Evolutionary conservation across 257 asterid species (phyloP).

Genomic region (Primulina huaijiensis): DNA sequence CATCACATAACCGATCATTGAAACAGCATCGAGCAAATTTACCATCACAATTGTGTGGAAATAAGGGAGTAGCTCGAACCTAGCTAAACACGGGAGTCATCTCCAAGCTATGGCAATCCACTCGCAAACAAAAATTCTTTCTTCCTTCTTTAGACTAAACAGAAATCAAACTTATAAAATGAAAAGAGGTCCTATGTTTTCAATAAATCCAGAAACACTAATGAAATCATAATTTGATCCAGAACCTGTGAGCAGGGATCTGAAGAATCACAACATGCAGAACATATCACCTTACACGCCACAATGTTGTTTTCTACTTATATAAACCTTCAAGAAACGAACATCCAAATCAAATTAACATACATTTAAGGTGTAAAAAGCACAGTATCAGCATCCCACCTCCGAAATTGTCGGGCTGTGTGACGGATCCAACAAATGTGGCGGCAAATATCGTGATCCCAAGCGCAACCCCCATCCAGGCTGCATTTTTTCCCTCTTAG

Average conservation of each 20-base stretch:
- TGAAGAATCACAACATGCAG: not conserved
- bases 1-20: not conserved
- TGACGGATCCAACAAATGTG: constrained; percentile 78
- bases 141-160: not conserved
- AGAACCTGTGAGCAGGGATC: not conserved
- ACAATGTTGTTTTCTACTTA: not conserved
- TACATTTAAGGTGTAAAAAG: constrained; percentile 4
- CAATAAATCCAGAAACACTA: not conserved
- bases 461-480: constrained; percentile 34
- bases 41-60: not conserved
- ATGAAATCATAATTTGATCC: not conserved
- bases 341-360: constrained; percentile 9
- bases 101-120: not conserved
- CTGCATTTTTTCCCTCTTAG: constrained; percentile 45
- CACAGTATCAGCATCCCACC: constrained; percentile 34
- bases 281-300: not conserved
- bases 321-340: not conserved
- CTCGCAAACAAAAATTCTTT: not conserved
- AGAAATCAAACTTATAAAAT: not conserved
- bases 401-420: constrained; percentile 69
- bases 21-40: not conserved
- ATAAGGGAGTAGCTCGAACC: not conserved
- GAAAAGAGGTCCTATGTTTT: not conserved
- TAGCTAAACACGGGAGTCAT: not conserved
- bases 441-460: constrained; percentile 54